These are phyloP conservation scores for Aspergillus sp. DNA, from an alignment of 2,329 filamentous ascomycete genomes.

Conservation along the genomic window DNA sequence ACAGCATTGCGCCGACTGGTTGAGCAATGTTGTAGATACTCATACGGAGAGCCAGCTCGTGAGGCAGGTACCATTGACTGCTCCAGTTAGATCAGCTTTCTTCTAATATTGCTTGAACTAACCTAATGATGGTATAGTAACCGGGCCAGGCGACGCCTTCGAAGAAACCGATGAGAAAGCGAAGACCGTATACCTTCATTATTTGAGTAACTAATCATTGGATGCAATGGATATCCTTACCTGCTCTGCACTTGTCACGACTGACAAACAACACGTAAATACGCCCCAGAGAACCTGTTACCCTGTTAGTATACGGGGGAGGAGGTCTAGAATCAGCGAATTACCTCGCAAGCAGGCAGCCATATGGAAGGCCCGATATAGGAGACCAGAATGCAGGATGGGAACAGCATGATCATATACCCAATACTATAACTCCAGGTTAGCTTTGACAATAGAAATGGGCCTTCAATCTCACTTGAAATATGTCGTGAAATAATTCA, in stretches of 20 bases:
- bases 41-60: not conserved
- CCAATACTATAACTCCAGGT: not conserved
- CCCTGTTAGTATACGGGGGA: not conserved
- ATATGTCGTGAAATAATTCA: conserved; percentile 10
- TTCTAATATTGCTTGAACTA: not conserved
- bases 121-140: not conserved
- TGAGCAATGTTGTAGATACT: conserved; percentile 11
- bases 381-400: not conserved
- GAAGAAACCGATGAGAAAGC: not conserved
- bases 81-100: rapidly evolving
- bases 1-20: conserved; percentile 8
- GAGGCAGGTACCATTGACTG: not conserved
- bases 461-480: not conserved
- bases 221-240: not conserved
- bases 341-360: not conserved
- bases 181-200: not conserved
- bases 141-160: not conserved
- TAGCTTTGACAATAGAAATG: not conserved
- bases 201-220: not conserved
- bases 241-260: not conserved
- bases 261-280: not conserved
- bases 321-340: not conserved
- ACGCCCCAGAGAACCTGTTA: not conserved
- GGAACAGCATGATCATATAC: not conserved
- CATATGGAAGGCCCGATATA: not conserved